A percentile compares a stretch with the other conserved stretches of the same genome.
Conservation (phyloP, 164 flowering plant genomes). For the Aristolochia contorta region DNA sequence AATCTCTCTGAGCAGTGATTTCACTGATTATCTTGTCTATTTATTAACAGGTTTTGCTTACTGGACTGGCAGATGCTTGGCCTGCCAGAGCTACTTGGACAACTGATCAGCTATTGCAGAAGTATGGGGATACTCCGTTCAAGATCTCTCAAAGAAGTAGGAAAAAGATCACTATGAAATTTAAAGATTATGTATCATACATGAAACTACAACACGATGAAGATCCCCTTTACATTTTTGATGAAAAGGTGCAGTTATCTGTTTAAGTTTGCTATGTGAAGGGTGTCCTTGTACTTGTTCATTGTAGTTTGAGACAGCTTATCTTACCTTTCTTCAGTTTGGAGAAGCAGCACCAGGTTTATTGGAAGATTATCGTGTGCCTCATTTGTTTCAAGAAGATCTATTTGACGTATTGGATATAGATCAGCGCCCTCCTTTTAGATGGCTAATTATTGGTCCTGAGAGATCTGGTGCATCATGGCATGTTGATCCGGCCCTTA, state of each 20-base stretch:
- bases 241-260: constrained; percentile 54
- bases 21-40: neutral
- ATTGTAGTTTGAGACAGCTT: constrained; percentile 1
- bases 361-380: constrained; percentile 79
- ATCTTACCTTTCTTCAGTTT: constrained; percentile 40
- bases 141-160: constrained; percentile 74
- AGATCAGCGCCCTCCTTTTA: constrained; percentile 72
- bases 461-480: constrained; percentile 99
- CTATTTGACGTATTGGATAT: constrained; percentile 60
- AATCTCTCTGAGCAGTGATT: neutral
- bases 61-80: constrained; percentile 76
- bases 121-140: constrained; percentile 69
- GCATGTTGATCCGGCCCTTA: constrained; percentile 99
- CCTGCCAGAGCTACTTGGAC: constrained; percentile 77
- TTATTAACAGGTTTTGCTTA: constrained; percentile 50
- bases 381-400: constrained; percentile 84
- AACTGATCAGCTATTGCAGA: constrained; percentile 39
- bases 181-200: constrained; percentile 80
- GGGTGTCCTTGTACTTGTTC: neutral
- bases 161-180: constrained; percentile 56
- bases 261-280: neutral
- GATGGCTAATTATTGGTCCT: constrained; percentile 98
- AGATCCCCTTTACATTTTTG: constrained; percentile 92
- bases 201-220: constrained; percentile 86
- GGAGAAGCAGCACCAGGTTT: constrained; percentile 76